Evolutionary conservation across 2,329 filamentous ascomycete species (phyloP).

Genomic region (Dothidotthia symphoricarpi): DNA sequence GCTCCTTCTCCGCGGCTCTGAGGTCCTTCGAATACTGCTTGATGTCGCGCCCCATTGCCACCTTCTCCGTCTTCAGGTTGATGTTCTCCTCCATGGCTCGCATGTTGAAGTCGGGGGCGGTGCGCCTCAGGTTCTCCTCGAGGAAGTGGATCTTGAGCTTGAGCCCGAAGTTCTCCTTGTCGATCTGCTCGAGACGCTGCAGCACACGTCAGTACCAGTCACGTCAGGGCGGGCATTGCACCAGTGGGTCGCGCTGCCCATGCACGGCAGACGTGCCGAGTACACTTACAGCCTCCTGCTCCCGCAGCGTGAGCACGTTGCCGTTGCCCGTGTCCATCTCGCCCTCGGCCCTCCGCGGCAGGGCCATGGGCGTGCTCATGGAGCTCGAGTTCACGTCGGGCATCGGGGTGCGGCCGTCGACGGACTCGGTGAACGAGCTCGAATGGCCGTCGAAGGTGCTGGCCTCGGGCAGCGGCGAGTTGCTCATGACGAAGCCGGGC

Average conservation of each 20-base stretch:
- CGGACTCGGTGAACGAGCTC: constrained; percentile 55
- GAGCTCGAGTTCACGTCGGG: constrained; percentile 75
- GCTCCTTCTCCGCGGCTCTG: constrained; percentile 75
- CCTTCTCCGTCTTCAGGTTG: constrained; percentile 87
- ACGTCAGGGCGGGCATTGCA: background rate
- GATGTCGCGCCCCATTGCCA: constrained; percentile 85
- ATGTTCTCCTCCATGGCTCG: constrained; percentile 91
- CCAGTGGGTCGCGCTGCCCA: background rate
- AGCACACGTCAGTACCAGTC: constrained; percentile 3
- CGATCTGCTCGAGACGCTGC: constrained; percentile 81
- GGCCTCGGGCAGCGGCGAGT: constrained; percentile 75
- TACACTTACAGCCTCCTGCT: constrained; percentile 77
- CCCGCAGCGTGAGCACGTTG: constrained; percentile 85
- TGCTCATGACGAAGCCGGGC: constrained; percentile 63
- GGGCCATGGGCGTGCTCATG: constrained; percentile 75
- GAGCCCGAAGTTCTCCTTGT: constrained; percentile 85
- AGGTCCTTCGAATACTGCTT: constrained; percentile 83
- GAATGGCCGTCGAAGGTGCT: constrained; percentile 54
- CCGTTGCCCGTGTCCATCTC: constrained; percentile 75
- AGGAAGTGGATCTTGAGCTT: constrained; percentile 97
- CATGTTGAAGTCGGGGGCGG: constrained; percentile 86
- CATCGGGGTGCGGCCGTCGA: constrained; percentile 66
- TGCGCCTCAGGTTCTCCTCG: constrained; percentile 83
- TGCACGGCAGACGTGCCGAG: background rate
- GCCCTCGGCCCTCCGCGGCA: constrained; percentile 63